Conservation (phyloP, 768 basidiomycete species). For the Ramaria sp. region DNA sequence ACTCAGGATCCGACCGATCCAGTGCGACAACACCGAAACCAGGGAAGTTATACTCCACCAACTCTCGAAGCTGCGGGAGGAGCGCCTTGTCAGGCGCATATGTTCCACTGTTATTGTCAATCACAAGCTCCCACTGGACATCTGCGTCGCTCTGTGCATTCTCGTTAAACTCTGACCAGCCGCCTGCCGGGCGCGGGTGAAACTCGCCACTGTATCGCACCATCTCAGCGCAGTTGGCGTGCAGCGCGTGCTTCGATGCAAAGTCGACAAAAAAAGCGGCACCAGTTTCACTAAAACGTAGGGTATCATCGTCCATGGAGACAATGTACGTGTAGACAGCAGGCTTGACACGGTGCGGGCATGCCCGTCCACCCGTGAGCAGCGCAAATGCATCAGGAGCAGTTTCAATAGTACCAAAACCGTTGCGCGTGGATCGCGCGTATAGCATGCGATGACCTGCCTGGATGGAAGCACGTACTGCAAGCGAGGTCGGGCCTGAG, state of each 20-base stretch:
- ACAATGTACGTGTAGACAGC: slow-evolving; percentile 84
- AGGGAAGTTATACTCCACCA: slow-evolving; percentile 67
- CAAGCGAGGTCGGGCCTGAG: slow-evolving; percentile 45
- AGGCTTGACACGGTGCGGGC: slow-evolving; percentile 52
- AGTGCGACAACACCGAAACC: slow-evolving; percentile 48
- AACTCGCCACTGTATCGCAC: slow-evolving; percentile 76
- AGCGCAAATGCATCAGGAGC: slow-evolving; percentile 39
- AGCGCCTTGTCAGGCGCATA: slow-evolving; percentile 63
- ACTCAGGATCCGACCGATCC: slow-evolving; percentile 42
- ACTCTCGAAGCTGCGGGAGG: slow-evolving; percentile 46
- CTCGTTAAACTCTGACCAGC: slow-evolving; percentile 56
- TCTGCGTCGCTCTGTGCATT: slow-evolving; percentile 33
- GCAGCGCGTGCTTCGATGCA: slow-evolving; percentile 79
- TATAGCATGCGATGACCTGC: slow-evolving; percentile 68
- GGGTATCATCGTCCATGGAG: slow-evolving; percentile 58
- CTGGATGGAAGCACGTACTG: slow-evolving; percentile 59
- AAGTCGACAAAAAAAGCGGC: slow-evolving; percentile 83
- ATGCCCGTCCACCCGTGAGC: slow-evolving; percentile 33
- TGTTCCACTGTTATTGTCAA: slow-evolving; percentile 83
- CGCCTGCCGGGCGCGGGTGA: slow-evolving; percentile 60
- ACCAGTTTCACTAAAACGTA: slow-evolving; percentile 81
- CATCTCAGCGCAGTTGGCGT: slow-evolving; percentile 55
- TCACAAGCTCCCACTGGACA: slow-evolving; percentile 69
- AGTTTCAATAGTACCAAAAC: slow-evolving; percentile 46
- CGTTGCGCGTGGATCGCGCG: slow-evolving; percentile 51